Percentiles rank a stretch among this genome's conserved stretches.
Evolutionary conservation across 371 early-diverging fungal genomes (phyloP).

Genomic region (Mycotypha africana): DNA sequence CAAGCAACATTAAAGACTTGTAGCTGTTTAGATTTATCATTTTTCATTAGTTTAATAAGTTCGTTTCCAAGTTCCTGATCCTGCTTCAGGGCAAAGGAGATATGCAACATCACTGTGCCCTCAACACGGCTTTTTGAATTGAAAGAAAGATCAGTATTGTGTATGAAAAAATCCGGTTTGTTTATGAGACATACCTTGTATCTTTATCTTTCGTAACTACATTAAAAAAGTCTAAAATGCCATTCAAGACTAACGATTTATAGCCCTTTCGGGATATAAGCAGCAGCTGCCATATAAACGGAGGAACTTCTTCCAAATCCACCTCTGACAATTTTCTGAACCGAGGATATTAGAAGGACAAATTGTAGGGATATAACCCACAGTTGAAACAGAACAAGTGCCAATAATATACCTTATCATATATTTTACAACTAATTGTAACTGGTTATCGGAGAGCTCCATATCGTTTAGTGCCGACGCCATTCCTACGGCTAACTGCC

Average conservation of each 20-base stretch:
- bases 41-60: conserved; percentile 49
- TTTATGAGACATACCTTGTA: not conserved
- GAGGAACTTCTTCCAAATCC: conserved; percentile 53
- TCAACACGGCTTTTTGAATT: conserved; percentile 26
- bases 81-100: conserved; percentile 59
- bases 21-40: conserved; percentile 32
- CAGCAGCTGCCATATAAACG: conserved; percentile 50
- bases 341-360: too few species aligned
- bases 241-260: conserved; percentile 9
- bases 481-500: conserved; percentile 31
- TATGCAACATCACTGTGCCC: conserved; percentile 58
- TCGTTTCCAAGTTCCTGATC: conserved; percentile 60
- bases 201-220: too few species aligned
- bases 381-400: too few species aligned
- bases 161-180: not conserved
- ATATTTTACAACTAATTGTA: conserved; percentile 29
- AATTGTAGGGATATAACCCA: too few species aligned
- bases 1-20: conserved; percentile 51
- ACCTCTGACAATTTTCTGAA: conserved; percentile 44
- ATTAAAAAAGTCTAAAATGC: conserved; percentile 16
- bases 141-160: not conserved
- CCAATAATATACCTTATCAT: conserved; percentile 25
- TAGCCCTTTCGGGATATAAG: conserved; percentile 35
- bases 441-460: conserved; percentile 34
- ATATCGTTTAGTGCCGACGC: conserved; percentile 48